A percentile compares a stretch with the other conserved stretches of the same genome.
Evolutionary conservation across 495 filamentous ascomycete genomes (phyloP).

Genomic region (Penicillium dipodomyicola): DNA sequence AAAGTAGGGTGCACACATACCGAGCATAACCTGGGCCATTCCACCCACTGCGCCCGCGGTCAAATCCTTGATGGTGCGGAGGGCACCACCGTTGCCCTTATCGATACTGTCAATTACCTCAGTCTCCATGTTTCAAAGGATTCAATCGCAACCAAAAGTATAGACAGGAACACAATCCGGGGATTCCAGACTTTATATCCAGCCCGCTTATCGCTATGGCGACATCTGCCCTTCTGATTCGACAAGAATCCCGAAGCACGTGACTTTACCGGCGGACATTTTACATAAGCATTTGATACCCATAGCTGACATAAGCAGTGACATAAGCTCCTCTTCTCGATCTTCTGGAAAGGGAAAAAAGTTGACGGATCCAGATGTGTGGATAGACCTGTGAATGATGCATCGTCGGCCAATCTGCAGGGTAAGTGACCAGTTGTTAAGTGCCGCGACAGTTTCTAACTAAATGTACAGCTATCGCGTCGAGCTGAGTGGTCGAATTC

Average conservation of each 20-base stretch:
- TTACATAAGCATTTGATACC: slow-evolving; percentile 17
- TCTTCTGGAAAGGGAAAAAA: slow-evolving; percentile 25
- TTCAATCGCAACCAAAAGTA: slow-evolving; percentile 9
- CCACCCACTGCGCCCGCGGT: slow-evolving; percentile 88
- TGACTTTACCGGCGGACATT: slow-evolving; percentile 37
- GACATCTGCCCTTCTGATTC: slow-evolving; percentile 35
- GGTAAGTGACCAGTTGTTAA: slow-evolving; percentile 23
- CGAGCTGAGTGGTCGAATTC: slow-evolving; percentile 32
- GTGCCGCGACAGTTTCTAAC: not conserved
- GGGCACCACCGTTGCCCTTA: slow-evolving; percentile 38
- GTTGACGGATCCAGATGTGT: slow-evolving; percentile 20
- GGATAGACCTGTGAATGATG: slow-evolving; percentile 26
- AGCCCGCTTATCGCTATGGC: slow-evolving; percentile 28
- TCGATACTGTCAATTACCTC: slow-evolving; percentile 40
- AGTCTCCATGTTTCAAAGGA: slow-evolving; percentile 32
- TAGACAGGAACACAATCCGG: slow-evolving; percentile 15
- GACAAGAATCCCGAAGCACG: slow-evolving; percentile 32
- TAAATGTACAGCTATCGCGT: slow-evolving; percentile 21
- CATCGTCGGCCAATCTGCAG: slow-evolving; percentile 37
- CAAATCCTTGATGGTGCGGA: slow-evolving; percentile 82
- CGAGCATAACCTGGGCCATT: slow-evolving; percentile 89
- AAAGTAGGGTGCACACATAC: slow-evolving; percentile 52
- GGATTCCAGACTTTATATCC: slow-evolving; percentile 28
- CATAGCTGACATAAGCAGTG: not conserved
- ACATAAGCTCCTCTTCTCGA: slow-evolving; percentile 16